phyloP scores from a whole-genome alignment of 140 eudicot genomes.

The Erigeron philadelphicus region DNA sequence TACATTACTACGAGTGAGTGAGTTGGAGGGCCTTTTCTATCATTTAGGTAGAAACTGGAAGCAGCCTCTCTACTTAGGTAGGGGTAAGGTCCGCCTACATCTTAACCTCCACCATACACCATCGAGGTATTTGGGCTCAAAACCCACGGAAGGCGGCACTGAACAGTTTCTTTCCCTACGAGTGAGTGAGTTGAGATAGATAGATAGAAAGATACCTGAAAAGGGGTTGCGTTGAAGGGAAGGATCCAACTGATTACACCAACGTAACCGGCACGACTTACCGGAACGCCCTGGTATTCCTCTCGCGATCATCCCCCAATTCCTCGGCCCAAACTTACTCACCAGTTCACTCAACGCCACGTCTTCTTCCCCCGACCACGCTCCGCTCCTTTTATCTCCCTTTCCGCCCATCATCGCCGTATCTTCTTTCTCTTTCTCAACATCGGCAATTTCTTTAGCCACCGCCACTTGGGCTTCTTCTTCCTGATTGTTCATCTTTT shows the following conservation, averaged over 20 bases:
- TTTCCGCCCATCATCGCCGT: slow-evolving; percentile 17
- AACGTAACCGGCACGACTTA: slow-evolving; percentile 69
- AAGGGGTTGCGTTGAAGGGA: slow-evolving; percentile 61
- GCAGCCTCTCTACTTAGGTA: too few relatives aligned
- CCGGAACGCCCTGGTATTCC: slow-evolving; percentile 67
- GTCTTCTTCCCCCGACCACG: slow-evolving; percentile 75
- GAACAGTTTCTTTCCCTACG: too few relatives aligned
- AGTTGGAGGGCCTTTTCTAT: too few relatives aligned
- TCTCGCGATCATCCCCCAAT: slow-evolving; percentile 68
- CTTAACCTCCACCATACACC: too few relatives aligned
- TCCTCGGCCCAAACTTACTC: slow-evolving; percentile 57
- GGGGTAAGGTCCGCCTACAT: too few relatives aligned
- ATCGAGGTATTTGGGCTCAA: too few relatives aligned
- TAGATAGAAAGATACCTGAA: slow-evolving; percentile 38
- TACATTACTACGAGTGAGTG: too few relatives aligned
- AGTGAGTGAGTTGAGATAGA: too few relatives aligned
- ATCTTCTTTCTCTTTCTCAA: slow-evolving; percentile 11
- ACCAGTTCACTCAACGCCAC: slow-evolving; percentile 45
- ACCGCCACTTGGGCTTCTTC: slow-evolving; percentile 20
- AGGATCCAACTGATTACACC: slow-evolving; percentile 79
- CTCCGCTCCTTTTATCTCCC: slow-evolving; percentile 33
- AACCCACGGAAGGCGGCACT: too few relatives aligned
- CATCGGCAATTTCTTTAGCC: not conserved
- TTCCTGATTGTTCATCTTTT: slow-evolving; percentile 16
- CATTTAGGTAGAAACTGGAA: too few relatives aligned